phyloP scores from a whole-genome alignment of 768 basidiomycete species.

The Calocera cornea region DNA sequence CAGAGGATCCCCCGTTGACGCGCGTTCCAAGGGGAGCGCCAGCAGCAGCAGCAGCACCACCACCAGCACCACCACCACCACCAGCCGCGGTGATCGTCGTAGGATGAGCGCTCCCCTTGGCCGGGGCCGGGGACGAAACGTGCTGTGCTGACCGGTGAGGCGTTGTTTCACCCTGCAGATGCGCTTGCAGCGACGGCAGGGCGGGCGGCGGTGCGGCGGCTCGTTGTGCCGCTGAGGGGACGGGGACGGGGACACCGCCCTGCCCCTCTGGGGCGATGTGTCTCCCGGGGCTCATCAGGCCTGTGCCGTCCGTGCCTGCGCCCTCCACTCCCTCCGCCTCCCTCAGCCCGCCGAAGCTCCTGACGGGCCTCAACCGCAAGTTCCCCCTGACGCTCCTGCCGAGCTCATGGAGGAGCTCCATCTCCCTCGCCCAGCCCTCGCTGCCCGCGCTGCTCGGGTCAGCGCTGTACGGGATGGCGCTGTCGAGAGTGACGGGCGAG shows the following conservation, averaged over 20 bases:
- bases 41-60: too few relatives aligned
- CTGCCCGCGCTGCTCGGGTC: neutral
- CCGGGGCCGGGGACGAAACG: too few relatives aligned
- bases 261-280: neutral
- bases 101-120: too few relatives aligned
- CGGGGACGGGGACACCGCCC: neutral
- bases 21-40: too few relatives aligned
- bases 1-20: too few relatives aligned
- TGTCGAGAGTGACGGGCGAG: neutral
- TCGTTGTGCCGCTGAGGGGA: neutral
- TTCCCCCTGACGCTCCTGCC: neutral
- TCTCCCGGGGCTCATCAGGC: neutral
- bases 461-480: neutral
- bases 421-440: neutral
- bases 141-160: too few relatives aligned
- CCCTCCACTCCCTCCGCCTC: neutral
- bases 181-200: too few relatives aligned
- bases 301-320: neutral
- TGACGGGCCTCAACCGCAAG: neutral
- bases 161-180: too few relatives aligned
- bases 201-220: neutral
- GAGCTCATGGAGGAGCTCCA: neutral
- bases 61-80: too few relatives aligned
- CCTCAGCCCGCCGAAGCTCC: neutral
- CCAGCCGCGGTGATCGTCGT: too few relatives aligned